Evolutionary conservation across 805 yeast genomes (phyloP), one percentile per base, ranked within the genome.

Genomic region (Wickerhamiella parazyma): DNA sequence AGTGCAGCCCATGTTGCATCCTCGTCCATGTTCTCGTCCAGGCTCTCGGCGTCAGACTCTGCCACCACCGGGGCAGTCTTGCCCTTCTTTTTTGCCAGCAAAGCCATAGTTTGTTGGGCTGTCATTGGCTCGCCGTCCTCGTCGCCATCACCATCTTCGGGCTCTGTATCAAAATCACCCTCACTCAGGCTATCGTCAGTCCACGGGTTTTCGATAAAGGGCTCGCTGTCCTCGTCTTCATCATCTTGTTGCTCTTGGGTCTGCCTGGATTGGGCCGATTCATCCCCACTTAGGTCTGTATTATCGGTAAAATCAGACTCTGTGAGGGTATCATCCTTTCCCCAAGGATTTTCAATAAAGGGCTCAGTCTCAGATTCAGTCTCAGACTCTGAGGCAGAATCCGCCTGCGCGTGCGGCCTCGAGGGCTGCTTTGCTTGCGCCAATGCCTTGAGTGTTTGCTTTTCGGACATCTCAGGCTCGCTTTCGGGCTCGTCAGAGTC

Each of bases 1-100:
- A 48, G 45, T 31, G 54, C 52, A 29, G 48, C 55, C 53, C 45
- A 51, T 17, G 55, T 53, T 18, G 49, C 55, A 26, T 49, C 56
- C 4, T 51, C 42, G 41, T 57, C 14, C 53, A 50, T 41, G 18
- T 43, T 44, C 14, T 38, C 33, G 8, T 37, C 48, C 11, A 29
- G 33, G 6, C 33, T 28, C 20, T 38, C 47, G n/a, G 33, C 49
- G 9, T 28, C 44, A 12, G 45, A 28, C 6, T 47, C 52, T 21
- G 42, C 24, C 4, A 33, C 49, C 9, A 44, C 50, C 6, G 36
- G 51, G 17, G 36, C 29, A 9, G 21, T 22, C n/a, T 10, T 17
- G 48, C 17, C 48, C 33, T 6, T 53, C 51, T 17, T 46, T 45
- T 4, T 51, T 46, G 36, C 36, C 19, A 39, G 21, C 11, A 44